Evolutionary conservation across 768 basidiomycete species (phyloP).

Genomic region (Tylopilus felleus): DNA sequence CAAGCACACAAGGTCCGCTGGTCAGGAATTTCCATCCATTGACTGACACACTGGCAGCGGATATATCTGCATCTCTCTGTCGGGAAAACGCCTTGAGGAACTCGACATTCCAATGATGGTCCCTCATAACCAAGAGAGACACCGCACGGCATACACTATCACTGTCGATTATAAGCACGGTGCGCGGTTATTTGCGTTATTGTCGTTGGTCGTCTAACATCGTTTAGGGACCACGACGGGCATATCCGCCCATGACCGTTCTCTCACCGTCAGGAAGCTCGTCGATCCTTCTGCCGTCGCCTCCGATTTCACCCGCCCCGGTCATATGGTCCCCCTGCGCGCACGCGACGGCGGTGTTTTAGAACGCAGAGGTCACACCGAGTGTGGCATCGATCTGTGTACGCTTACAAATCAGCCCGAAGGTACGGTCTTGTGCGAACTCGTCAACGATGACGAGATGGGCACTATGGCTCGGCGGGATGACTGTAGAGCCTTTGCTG

Average conservation of each 20-base stretch:
- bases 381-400: slow-evolving; percentile 87
- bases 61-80: slow-evolving; percentile 88
- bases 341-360: slow-evolving; percentile 83
- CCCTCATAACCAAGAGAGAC: slow-evolving; percentile 82
- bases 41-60: slow-evolving; percentile 53
- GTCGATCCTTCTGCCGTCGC: slow-evolving; percentile 55
- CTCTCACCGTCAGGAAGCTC: slow-evolving; percentile 80
- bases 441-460: slow-evolving; percentile 86
- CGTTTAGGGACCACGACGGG: slow-evolving; percentile 83
- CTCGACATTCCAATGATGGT: slow-evolving; percentile 94
- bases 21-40: not conserved
- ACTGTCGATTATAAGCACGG: slow-evolving; percentile 93
- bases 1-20: slow-evolving; percentile 81
- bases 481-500: slow-evolving; percentile 88
- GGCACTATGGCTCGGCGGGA: slow-evolving; percentile 95
- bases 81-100: slow-evolving; percentile 66
- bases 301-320: slow-evolving; percentile 84
- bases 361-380: slow-evolving; percentile 90
- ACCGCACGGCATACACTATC: slow-evolving; percentile 92
- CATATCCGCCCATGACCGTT: slow-evolving; percentile 94
- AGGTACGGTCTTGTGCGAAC: slow-evolving; percentile 84
- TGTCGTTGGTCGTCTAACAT: not conserved
- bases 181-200: slow-evolving; percentile 24
- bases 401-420: slow-evolving; percentile 59
- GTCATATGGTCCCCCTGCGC: slow-evolving; percentile 92